phyloP scores from a whole-genome alignment of 106 monocot genomes.

The Acorus calamus region DNA sequence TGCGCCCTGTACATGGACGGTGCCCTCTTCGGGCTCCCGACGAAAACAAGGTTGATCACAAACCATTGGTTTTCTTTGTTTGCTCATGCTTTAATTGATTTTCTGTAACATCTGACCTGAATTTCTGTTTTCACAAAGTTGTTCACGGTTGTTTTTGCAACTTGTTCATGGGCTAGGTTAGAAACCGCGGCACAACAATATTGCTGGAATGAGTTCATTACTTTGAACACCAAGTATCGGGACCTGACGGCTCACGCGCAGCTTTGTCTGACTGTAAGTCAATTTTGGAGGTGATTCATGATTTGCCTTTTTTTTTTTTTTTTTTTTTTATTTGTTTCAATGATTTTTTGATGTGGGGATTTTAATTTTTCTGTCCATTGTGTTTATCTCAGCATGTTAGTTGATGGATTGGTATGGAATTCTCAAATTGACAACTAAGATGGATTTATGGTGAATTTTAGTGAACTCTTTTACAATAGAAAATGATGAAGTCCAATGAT shows the following conservation, averaged over 20 bases:
- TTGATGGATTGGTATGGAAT: too few species aligned
- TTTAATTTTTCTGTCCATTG: too few species aligned
- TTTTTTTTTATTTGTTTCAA: too few species aligned
- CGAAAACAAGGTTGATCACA: conserved; percentile 45
- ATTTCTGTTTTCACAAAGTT: neutral
- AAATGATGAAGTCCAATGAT: too few species aligned
- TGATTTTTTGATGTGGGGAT: too few species aligned
- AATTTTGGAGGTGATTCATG: neutral
- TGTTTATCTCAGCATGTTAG: too few species aligned
- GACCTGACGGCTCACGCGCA: conserved; percentile 83
- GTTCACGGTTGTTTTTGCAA: neutral
- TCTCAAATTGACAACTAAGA: too few species aligned
- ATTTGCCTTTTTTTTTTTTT: too few species aligned
- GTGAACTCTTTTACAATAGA: too few species aligned
- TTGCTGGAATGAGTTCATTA: conserved; percentile 89
- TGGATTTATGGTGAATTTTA: too few species aligned
- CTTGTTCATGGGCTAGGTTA: conserved; percentile 33
- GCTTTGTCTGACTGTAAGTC: conserved; percentile 75
- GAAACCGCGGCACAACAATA: conserved; percentile 68
- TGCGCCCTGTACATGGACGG: conserved; percentile 78
- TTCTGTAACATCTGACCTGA: neutral
- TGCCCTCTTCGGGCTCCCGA: conserved; percentile 56
- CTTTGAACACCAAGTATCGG: conserved; percentile 81
- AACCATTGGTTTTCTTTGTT: neutral
- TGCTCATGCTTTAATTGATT: neutral